These are phyloP conservation scores for Annulohypoxylon moriforme DNA, from an alignment of 495 filamentous ascomycete species.

Conservation along the genomic window DNA sequence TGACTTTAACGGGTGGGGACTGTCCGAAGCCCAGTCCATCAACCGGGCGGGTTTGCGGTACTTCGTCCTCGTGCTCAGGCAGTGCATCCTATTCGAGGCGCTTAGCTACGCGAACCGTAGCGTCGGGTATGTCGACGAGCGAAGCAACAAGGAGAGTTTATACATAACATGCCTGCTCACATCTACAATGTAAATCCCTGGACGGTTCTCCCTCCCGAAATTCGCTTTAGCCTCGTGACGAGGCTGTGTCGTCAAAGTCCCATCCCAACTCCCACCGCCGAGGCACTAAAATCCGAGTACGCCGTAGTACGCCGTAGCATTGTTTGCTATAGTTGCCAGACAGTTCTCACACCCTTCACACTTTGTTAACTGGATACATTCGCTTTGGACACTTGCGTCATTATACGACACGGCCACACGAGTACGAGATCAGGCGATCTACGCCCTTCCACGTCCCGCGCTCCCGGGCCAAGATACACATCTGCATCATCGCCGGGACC, in stretches of 20 bases:
- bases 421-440: slow-evolving; percentile 12
- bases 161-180: too few species aligned
- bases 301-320: neutral
- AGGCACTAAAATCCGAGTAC: neutral
- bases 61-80: slow-evolving; percentile 70
- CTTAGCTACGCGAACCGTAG: slow-evolving; percentile 65
- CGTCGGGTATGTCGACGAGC: slow-evolving; percentile 67
- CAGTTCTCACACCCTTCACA: neutral
- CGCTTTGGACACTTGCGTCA: neutral
- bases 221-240: slow-evolving; percentile 8
- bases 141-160: slow-evolving; percentile 61
- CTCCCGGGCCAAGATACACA: neutral
- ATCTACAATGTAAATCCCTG: too few species aligned
- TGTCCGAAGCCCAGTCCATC: slow-evolving; percentile 70
- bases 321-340: neutral
- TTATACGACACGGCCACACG: neutral
- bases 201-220: neutral
- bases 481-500: neutral
- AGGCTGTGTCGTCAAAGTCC: slow-evolving; percentile 23
- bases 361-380: neutral
- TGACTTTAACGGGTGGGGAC: slow-evolving; percentile 77
- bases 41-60: slow-evolving; percentile 67
- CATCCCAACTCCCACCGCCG: slow-evolving; percentile 20
- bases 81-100: slow-evolving; percentile 72
- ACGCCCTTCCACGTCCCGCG: slow-evolving; percentile 13